These are phyloP conservation scores for Myxozyma sirexii DNA, from an alignment of 805 yeast genomes.

Conservation along the genomic window DNA sequence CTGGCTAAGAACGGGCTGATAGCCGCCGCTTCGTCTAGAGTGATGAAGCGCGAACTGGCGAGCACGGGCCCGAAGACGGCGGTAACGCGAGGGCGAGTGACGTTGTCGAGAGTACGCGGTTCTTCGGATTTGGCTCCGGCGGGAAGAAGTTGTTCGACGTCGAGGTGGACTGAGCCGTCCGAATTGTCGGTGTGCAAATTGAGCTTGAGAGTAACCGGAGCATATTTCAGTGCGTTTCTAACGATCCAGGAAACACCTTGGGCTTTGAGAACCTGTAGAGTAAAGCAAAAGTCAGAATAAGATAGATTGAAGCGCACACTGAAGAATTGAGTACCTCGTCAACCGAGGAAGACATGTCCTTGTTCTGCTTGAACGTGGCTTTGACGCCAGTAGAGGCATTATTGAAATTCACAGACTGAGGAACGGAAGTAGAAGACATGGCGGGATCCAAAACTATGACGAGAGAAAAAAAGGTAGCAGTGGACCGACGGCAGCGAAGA, in stretches of 20 bases:
- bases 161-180: constrained; percentile 17
- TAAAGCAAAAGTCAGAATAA: too few species aligned
- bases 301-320: too few species aligned
- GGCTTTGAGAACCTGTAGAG: constrained; percentile 24
- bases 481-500: too few species aligned
- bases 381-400: constrained; percentile 3
- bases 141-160: constrained; percentile 26
- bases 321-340: constrained; percentile 30
- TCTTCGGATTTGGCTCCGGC: constrained; percentile 29
- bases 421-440: constrained; percentile 19
- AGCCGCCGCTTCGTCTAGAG: constrained; percentile 21
- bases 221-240: constrained; percentile 26
- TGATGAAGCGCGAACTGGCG: constrained; percentile 3
- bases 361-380: constrained; percentile 26
- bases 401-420: constrained; percentile 20
- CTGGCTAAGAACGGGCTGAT: constrained; percentile 18
- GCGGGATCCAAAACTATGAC: not conserved
- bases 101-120: constrained; percentile 24
- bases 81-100: constrained; percentile 15
- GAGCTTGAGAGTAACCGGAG: constrained; percentile 17
- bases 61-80: constrained; percentile 32
- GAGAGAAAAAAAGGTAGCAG: not conserved
- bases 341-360: constrained; percentile 20
- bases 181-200: constrained; percentile 3
- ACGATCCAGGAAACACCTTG: constrained; percentile 30